These are phyloP conservation scores for Rosa lucieae DNA, from an alignment of 306 rosid species.

Conservation along the genomic window DNA sequence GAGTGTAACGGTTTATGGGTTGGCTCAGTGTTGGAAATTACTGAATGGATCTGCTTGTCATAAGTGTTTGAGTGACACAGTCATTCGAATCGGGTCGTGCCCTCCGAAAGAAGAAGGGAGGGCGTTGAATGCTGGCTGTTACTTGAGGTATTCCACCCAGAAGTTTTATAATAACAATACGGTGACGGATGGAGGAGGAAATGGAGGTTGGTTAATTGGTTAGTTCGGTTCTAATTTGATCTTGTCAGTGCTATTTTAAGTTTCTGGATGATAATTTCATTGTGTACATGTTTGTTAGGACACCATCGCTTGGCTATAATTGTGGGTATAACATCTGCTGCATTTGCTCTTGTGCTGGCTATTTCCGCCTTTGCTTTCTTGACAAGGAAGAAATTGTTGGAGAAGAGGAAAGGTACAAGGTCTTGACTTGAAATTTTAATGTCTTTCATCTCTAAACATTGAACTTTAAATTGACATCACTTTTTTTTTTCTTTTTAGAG, in stretches of 20 bases:
- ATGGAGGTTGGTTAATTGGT: conserved; percentile 35
- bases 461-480: not conserved
- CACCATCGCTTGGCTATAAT: conserved; percentile 25
- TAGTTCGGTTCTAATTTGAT: not conserved
- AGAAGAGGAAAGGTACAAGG: conserved; percentile 47
- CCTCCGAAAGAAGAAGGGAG: conserved; percentile 61
- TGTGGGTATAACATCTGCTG: conserved; percentile 41
- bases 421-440: no score
- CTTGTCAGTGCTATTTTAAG: not conserved
- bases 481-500: conserved; percentile 34
- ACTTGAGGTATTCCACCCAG: conserved; percentile 53
- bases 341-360: conserved; percentile 45
- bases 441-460: not conserved
- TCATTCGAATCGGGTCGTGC: conserved; percentile 36
- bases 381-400: conserved; percentile 41
- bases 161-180: conserved; percentile 57
- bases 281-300: conserved; percentile 36
- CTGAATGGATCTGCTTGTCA: conserved; percentile 41
- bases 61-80: conserved; percentile 50
- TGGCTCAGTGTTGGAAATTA: conserved; percentile 76
- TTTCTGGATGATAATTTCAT: not conserved
- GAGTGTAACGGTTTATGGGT: conserved; percentile 53
- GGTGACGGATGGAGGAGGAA: conserved; percentile 11
- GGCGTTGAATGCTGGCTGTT: conserved; percentile 66
- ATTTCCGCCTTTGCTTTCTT: conserved; percentile 41